Conservation (phyloP, 257 asterid species). For the Cynanchum wilfordii region DNA sequence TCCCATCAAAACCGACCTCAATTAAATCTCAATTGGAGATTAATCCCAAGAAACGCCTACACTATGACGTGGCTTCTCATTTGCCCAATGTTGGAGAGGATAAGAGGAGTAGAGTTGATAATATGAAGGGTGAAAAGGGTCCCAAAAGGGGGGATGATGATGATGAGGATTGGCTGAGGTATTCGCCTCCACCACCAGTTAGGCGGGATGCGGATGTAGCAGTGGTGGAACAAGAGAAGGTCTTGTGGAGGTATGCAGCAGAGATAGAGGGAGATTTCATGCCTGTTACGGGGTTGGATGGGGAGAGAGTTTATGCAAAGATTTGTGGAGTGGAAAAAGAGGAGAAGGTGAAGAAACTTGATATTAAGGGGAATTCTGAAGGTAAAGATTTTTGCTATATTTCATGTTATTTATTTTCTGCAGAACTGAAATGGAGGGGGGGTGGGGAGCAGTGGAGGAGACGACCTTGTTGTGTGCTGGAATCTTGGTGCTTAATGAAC, state of each 20-base stretch:
- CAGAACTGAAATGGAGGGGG: not conserved
- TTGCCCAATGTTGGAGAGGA: conserved; percentile 5
- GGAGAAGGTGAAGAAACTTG: conserved; percentile 43
- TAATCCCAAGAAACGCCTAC: conserved; percentile 51
- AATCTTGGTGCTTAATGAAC: not conserved
- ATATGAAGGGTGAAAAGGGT: conserved; percentile 13
- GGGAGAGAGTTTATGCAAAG: conserved; percentile 93
- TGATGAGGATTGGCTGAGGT: conserved; percentile 61
- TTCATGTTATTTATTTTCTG: not conserved
- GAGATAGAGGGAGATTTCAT: conserved; percentile 84
- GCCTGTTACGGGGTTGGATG: conserved; percentile 90
- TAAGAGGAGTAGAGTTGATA: conserved; percentile 16
- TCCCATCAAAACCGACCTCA: conserved; percentile 47
- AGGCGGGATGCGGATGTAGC: conserved; percentile 43
- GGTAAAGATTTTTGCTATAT: conserved; percentile 31
- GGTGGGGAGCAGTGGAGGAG: not conserved
- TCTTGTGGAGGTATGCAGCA: conserved; percentile 60
- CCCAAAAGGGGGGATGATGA: conserved; percentile 10
- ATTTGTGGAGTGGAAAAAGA: conserved; percentile 39
- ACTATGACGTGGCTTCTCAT: conserved; percentile 21
- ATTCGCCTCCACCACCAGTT: conserved; percentile 35
- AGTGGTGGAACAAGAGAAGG: conserved; percentile 45
- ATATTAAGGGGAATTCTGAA: conserved; percentile 27
- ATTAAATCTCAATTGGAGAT: conserved; percentile 20
- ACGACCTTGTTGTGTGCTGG: not conserved